A percentile compares a stretch with the other conserved stretches of the same genome.
These are phyloP conservation scores for Eimeria sp. DNA, from an alignment of 169 alveolate genomes.

Conservation along the genomic window DNA sequence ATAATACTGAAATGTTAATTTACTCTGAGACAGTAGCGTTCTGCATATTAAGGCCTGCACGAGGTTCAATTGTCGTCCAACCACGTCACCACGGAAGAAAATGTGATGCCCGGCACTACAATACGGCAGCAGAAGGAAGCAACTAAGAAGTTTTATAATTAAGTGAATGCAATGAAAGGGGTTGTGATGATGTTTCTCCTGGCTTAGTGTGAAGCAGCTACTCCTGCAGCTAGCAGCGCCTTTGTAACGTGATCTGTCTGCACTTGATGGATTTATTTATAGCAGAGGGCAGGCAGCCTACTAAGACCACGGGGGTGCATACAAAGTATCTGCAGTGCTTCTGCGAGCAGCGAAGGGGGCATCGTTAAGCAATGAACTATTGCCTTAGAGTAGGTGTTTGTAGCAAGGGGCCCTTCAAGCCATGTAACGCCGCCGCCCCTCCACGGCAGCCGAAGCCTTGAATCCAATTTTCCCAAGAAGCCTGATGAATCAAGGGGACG, in stretches of 20 bases:
- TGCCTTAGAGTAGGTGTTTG: neutral
- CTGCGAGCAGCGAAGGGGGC: neutral
- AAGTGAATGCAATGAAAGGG: neutral
- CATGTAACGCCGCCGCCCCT: neutral
- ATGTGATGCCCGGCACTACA: neutral
- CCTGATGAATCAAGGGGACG: neutral
- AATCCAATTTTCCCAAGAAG: neutral
- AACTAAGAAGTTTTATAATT: neutral
- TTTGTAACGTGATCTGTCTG: neutral
- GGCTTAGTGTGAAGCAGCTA: neutral
- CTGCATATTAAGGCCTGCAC: neutral
- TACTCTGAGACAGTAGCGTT: neutral
- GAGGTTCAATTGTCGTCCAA: neutral
- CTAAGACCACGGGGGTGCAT: neutral
- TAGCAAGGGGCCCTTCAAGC: neutral
- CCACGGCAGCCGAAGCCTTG: neutral
- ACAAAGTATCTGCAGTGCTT: neutral
- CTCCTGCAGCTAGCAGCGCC: neutral
- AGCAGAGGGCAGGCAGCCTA: neutral
- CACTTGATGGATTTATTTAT: neutral
- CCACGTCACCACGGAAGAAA: too few relatives aligned
- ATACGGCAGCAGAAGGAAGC: neutral
- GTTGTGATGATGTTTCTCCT: too few relatives aligned
- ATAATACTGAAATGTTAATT: neutral
- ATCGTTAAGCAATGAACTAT: neutral